Base-by-base conservation (phyloP, 2,329 filamentous ascomycete species). In the Calcarisporium arbuscula region DNA sequence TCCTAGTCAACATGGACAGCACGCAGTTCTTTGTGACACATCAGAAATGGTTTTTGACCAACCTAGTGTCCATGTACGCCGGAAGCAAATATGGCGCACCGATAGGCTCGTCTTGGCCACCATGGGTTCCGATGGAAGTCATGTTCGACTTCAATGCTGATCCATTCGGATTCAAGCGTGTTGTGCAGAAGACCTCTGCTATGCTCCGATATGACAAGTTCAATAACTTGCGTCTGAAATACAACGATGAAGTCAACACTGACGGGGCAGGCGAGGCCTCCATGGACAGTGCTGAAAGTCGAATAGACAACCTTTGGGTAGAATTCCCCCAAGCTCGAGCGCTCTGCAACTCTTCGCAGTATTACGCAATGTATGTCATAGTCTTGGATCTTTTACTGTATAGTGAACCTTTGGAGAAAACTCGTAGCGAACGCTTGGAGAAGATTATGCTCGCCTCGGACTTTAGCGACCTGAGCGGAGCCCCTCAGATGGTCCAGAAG, bases 381-480 rank as follows among this genome's bases (percentile, higher is more conserved):
- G 90, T 95, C 4, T 70, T 96, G 43, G 92, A 99, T 61, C 72
- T 99, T 27, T 70, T 99, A 33, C 80, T 99, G 58, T 99, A 96
- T 64, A 95, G 78, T 53, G 92, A 99, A 58, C 92, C 92, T 3
- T 65, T 94, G 30, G 92, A 98, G 60, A 98, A 98, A 72, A 94
- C 90, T n/a, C 79, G 94, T 39, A 95, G 74, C 50, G 94, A 98
- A 62, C 80, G 87, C 22, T 68, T 99, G 12, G 92, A 98, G 60
- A 96, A 95, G 70, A 98, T 99, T 49, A 95, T 98, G 80, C 77
- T 98, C 31, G 92, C 90, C 2, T 96, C 92, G 0, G 92, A 99
- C 60, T 99, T 98, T 55, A 98, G 90, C 57, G 92, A 99, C 56
- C 71, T 99, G 28, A 82, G 87, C 38, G 94, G 92, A 32, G 86